Base-by-base conservation (phyloP, 1,139 yeast genomes). In the Scheffersomyces insectosa region DNA sequence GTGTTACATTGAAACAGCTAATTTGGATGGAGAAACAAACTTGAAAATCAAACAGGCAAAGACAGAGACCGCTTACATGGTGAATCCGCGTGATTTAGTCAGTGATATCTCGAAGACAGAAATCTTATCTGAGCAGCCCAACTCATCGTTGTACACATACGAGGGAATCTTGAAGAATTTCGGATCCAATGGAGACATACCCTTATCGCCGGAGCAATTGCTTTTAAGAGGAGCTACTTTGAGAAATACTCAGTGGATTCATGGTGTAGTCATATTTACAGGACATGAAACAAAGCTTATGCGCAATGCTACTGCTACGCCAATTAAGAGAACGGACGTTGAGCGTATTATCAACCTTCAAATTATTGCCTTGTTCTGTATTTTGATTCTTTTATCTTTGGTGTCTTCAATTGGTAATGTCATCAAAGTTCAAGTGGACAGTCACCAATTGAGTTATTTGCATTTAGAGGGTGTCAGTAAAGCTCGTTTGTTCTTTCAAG, bases 261-360 rank as follows among this genome's bases (percentile, higher is more conserved):
- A 89, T 56, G 99, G 99, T 27, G 76, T 90, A 37, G 97, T 88
- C 2, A 82, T 93, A 1, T 95, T 93, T 62, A 95, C 99, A 0
- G 99, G 99, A 25, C 99, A 95, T 63, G 99, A 95, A 67, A 93
- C 99, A 0, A 95, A 95, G 60, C 76, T 95, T 51, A 93, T 95
- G 99, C 82, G 99, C 60, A 95, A 95, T 68, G 99, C 99, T 11
- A 91, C 98, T 2, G 97, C 99, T 3, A 85, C 99, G 1, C 99
- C 99, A 4, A 95, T 95, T 56, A 95, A 95, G 62, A 79, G 96
- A 57, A 95, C 99, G 1, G 97, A 96, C 25, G 98, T 95, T 11
- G 99, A 95, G 70, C 82, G 96, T 64, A 88, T 91, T 66, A 91
- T 95, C 52, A 95, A 95, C 62, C 68, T 88, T 56, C 99, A 95